phyloP scores from a whole-genome alignment of 2,329 filamentous ascomycete species.

The Fusarium sp. region DNA sequence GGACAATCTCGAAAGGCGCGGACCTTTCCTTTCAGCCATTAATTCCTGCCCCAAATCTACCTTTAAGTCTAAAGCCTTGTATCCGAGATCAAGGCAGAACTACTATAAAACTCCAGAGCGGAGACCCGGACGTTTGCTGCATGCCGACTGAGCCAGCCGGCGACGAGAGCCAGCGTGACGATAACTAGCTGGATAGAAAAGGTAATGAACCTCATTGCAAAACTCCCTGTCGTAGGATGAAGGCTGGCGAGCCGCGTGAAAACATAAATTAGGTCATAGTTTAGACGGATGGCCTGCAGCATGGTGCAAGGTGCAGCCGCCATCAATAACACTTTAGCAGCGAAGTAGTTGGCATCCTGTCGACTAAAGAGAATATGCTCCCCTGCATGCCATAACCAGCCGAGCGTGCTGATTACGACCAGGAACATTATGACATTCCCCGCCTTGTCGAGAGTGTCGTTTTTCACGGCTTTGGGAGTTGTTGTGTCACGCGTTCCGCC shows the following conservation, averaged over 20 bases:
- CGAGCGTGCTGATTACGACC: neutral
- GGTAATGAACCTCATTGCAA: neutral
- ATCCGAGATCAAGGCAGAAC: neutral
- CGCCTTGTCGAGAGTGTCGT: neutral
- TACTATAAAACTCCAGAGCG: neutral
- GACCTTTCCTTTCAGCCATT: too few species aligned
- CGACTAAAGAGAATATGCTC: neutral
- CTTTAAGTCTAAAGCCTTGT: accelerated
- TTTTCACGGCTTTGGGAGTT: neutral
- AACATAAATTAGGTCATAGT: neutral
- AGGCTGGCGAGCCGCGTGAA: neutral
- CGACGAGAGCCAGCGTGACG: neutral
- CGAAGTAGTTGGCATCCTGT: neutral
- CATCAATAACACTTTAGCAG: neutral
- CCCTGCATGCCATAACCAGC: neutral
- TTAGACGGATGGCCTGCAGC: slow-evolving; percentile 1
- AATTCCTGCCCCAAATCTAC: too few species aligned
- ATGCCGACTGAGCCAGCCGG: neutral
- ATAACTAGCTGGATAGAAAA: neutral
- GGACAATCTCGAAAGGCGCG: too few species aligned
- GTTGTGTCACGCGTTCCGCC: neutral
- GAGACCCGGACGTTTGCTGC: neutral
- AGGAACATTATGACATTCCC: slow-evolving; percentile 4
- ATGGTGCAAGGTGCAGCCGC: neutral
- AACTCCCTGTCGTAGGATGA: neutral